A percentile compares a stretch with the other conserved stretches of the same genome.
phyloP scores from a whole-genome alignment of 2,329 filamentous ascomycete genomes.

The Periconia sp. region DNA sequence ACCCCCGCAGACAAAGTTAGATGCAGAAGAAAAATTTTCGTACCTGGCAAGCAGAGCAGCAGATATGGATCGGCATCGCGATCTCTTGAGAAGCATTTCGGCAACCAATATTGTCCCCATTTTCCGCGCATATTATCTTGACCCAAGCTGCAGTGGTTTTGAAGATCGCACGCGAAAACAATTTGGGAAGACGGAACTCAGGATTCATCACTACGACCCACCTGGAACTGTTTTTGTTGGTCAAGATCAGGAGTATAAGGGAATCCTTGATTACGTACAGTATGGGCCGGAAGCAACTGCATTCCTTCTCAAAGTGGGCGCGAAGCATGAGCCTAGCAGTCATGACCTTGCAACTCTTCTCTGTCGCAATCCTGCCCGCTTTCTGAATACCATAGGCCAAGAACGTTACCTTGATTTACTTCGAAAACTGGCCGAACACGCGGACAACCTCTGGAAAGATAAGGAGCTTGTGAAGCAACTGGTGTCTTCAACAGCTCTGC shows the following conservation, averaged over 20 bases:
- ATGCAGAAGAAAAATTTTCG: constrained; percentile 73
- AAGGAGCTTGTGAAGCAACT: constrained; percentile 76
- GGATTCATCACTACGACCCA: constrained; percentile 56
- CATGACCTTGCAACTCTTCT: constrained; percentile 80
- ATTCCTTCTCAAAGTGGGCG: constrained; percentile 85
- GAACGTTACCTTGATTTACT: constrained; percentile 88
- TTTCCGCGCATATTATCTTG: constrained; percentile 36
- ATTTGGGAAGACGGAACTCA: constrained; percentile 40
- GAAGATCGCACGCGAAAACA: constrained; percentile 35
- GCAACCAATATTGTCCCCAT: constrained; percentile 42
- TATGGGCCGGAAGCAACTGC: constrained; percentile 86
- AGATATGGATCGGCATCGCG: constrained; percentile 61
- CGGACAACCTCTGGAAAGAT: constrained; percentile 71
- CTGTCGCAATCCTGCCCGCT: constrained; percentile 78
- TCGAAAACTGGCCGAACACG: constrained; percentile 75
- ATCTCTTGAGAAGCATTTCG: constrained; percentile 27
- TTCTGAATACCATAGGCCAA: constrained; percentile 77
- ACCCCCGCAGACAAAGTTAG: constrained; percentile 67
- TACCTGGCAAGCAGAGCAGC: constrained; percentile 79
- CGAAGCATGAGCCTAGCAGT: constrained; percentile 87
- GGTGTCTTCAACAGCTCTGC: constrained; percentile 72
- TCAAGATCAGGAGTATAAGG: constrained; percentile 69
- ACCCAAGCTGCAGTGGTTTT: constrained; percentile 32
- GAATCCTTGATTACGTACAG: constrained; percentile 96
- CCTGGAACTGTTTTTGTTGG: constrained; percentile 83